Evolutionary conservation across 2,329 filamentous ascomycete genomes (phyloP), one percentile per base, ranked within the genome.

Genomic region (Trichoderma sp.): DNA sequence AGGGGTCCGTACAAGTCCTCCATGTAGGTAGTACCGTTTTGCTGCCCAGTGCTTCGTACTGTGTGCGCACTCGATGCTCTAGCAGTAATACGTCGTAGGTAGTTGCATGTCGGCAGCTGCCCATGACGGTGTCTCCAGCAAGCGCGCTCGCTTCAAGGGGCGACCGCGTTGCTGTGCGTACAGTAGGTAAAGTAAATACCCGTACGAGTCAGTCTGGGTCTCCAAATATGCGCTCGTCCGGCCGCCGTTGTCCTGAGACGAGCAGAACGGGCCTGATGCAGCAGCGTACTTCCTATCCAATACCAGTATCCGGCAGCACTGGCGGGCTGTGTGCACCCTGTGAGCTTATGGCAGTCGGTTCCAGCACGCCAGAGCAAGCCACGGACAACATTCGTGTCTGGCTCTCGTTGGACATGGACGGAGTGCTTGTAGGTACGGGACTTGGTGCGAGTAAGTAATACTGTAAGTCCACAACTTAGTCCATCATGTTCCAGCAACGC

Each of bases 301-400:
- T n/a, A 17, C 17, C 30, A 39, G 34, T 41, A 24, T 61, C 41
- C 28, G 39, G n/a, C 28, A 54, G 17, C 47, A 44, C 17, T 30
- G 41, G 39, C 48, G 59, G 50, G 30, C 39, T 30, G n/a, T 41
- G n/a, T 45, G 50, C 59, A 54, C 54, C 28, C 24, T 62, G n/a
- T 30, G 39, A 54, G 48, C n/a, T 15, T 30, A 10, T 12, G 17
- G 24, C n/a, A n/a, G 15, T n/a, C 48, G 24, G 26, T 28, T 28
- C 48, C 48, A 4, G 4, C 48, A 10, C 15, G 48, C 17, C 28
- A 51, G 48, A 24, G 26, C 48, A 7, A 28, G 48, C 48, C 28
- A 6, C 48, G 7, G n/a, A 26, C 48, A 39, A 4, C 3, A 9
- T 39, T 39, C 34, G 3, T 39, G 34, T 39, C 10, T 12, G 34